Percentiles rank a stretch among this genome's conserved stretches.
phyloP scores from a whole-genome alignment of 352 stramenopile species.

The Pythium pectinolyticum region DNA sequence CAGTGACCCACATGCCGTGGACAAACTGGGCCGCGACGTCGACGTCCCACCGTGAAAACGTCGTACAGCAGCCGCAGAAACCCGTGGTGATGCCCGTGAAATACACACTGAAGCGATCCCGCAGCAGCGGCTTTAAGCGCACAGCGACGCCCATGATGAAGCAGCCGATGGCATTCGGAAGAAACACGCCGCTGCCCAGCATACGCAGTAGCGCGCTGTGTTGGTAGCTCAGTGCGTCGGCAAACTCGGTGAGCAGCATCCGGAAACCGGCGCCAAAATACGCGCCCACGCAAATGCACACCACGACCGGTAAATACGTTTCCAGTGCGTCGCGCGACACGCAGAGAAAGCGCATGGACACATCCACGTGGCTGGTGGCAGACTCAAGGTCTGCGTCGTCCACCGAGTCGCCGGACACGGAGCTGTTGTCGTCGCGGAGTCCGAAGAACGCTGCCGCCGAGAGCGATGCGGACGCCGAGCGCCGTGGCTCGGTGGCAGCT shows the following conservation, averaged over 20 bases:
- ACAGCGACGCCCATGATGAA: conserved; percentile 33
- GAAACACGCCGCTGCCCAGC: conserved; percentile 29
- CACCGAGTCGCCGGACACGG: conserved; percentile 17
- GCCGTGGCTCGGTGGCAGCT: too few relatives aligned
- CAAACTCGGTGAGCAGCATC: conserved; percentile 27
- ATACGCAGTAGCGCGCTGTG: conserved; percentile 8
- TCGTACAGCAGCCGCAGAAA: conserved; percentile 41
- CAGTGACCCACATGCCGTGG: conserved; percentile 21
- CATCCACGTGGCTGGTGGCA: conserved; percentile 13
- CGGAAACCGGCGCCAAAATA: conserved; percentile 27
- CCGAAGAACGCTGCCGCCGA: conserved; percentile 8
- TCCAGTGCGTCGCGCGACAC: conserved; percentile 18
- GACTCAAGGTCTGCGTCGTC: conserved; percentile 22
- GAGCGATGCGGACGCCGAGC: conserved; percentile 3
- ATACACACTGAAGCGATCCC: conserved; percentile 20
- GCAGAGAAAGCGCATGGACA: conserved; percentile 17
- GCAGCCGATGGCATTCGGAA: conserved; percentile 33
- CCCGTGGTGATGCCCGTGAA: conserved; percentile 35
- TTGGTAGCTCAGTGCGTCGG: conserved; percentile 3
- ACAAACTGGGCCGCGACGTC: conserved; percentile 23
- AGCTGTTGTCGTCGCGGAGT: conserved; percentile 11
- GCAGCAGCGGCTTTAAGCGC: conserved; percentile 27
- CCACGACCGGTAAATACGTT: conserved; percentile 19
- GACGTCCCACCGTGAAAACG: conserved; percentile 37
- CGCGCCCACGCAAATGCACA: conserved; percentile 25